These are phyloP conservation scores for Candida koratica DNA, from an alignment of 805 yeast species.

Conservation along the genomic window DNA sequence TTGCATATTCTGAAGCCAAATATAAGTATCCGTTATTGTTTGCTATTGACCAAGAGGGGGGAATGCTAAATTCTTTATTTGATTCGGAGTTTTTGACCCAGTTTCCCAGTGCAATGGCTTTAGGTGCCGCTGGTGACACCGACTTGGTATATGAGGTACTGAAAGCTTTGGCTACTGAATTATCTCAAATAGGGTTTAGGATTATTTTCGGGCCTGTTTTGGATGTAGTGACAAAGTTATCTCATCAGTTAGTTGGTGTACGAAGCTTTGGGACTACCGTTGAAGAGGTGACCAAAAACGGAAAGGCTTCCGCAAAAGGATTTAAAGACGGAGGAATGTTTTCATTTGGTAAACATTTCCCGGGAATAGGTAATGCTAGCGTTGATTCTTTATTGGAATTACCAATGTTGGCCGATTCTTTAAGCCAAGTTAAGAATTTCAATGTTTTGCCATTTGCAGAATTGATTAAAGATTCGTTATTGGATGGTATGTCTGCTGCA, in stretches of 20 bases:
- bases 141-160: constrained; percentile 49
- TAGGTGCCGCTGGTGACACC: constrained; percentile 50
- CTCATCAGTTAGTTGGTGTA: constrained; percentile 56
- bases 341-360: constrained; percentile 61
- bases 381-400: constrained; percentile 55
- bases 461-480: constrained; percentile 39
- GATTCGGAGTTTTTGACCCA: constrained; percentile 51
- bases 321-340: constrained; percentile 50
- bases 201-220: constrained; percentile 59
- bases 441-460: constrained; percentile 50
- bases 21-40: constrained; percentile 52
- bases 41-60: constrained; percentile 62
- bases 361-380: constrained; percentile 61
- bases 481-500: constrained; percentile 58
- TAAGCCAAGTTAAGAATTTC: constrained; percentile 48
- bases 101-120: constrained; percentile 64
- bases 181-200: constrained; percentile 52
- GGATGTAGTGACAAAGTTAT: constrained; percentile 54
- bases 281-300: constrained; percentile 54
- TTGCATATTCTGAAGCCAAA: constrained; percentile 46
- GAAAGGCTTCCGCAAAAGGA: constrained; percentile 51
- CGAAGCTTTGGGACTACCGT: constrained; percentile 59
- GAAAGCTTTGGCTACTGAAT: constrained; percentile 51
- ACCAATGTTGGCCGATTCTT: constrained; percentile 55
- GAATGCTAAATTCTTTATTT: constrained; percentile 56